phyloP scores from a whole-genome alignment of 768 basidiomycete genomes.

The Amanita thiersii region DNA sequence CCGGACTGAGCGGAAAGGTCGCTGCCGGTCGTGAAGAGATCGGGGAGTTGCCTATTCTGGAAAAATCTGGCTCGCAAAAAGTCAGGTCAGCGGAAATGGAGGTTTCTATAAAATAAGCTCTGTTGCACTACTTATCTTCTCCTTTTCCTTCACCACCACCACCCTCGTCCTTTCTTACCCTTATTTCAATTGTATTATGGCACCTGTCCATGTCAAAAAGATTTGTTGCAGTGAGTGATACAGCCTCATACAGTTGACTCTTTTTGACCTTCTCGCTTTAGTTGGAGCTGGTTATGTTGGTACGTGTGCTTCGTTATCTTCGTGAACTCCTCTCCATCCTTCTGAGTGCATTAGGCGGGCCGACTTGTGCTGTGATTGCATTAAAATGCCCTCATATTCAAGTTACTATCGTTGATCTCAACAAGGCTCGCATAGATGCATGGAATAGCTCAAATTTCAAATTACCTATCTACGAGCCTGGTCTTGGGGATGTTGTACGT shows the following conservation, averaged over 20 bases:
- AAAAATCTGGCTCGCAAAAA: no score
- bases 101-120: not conserved
- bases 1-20: no score
- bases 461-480: conserved; percentile 97
- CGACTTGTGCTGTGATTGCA: conserved; percentile 93
- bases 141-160: conserved; percentile 10
- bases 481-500: conserved; percentile 86
- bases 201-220: conserved; percentile 59
- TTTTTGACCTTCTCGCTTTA: conserved; percentile 21
- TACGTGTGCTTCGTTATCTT: conserved; percentile 26
- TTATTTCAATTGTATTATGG: conserved; percentile 26
- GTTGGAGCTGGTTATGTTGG: conserved; percentile 94
- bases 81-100: not conserved
- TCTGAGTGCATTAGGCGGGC: conserved; percentile 57
- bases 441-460: conserved; percentile 87
- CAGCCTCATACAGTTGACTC: not conserved
- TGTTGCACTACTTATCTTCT: no score
- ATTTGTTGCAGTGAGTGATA: conserved; percentile 73
- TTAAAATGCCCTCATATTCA: conserved; percentile 87
- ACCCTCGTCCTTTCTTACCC: conserved; percentile 12
- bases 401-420: conserved; percentile 98
- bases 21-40: no score
- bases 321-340: conserved; percentile 10
- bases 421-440: conserved; percentile 88
- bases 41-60: no score